phyloP scores from a whole-genome alignment of 306 rosid genomes.

The Prunus campanulata region DNA sequence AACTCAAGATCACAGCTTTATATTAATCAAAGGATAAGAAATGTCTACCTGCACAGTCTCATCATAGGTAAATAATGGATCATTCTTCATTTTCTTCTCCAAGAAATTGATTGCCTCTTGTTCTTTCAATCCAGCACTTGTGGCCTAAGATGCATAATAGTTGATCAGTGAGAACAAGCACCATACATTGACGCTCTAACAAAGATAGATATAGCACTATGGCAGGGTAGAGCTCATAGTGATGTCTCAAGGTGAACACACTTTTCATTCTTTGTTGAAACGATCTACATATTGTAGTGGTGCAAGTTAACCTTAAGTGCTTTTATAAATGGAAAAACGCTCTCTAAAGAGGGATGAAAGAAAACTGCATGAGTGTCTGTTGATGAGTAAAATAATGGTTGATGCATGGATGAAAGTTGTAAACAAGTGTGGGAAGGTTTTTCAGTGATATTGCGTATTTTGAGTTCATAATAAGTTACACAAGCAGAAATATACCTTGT shows the following conservation, averaged over 20 bases:
- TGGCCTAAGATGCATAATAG: conserved; percentile 57
- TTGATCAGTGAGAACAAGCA: conserved; percentile 1
- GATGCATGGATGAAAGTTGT: background rate
- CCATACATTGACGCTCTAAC: background rate
- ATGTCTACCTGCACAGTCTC: conserved; percentile 93
- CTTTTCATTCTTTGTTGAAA: background rate
- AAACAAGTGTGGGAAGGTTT: background rate
- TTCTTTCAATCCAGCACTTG: conserved; percentile 96
- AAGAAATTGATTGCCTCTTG: conserved; percentile 98
- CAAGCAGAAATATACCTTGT: conserved; percentile 57
- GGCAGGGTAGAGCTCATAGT: background rate
- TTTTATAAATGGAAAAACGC: background rate
- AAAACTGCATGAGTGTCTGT: background rate
- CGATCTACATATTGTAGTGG: background rate
- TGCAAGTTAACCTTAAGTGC: background rate
- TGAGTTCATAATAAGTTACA: background rate
- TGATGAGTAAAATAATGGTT: background rate
- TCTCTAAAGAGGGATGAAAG: background rate
- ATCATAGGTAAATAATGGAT: conserved; percentile 85
- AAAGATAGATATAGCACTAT: background rate
- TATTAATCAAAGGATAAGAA: background rate
- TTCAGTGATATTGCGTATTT: background rate
- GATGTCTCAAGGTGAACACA: background rate
- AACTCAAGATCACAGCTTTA: background rate
- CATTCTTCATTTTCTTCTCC: conserved; percentile 99